A percentile compares a stretch with the other conserved stretches of the same genome.
Evolutionary conservation across 2,329 filamentous ascomycete genomes (phyloP).

Genomic region (Fusarium sp.): DNA sequence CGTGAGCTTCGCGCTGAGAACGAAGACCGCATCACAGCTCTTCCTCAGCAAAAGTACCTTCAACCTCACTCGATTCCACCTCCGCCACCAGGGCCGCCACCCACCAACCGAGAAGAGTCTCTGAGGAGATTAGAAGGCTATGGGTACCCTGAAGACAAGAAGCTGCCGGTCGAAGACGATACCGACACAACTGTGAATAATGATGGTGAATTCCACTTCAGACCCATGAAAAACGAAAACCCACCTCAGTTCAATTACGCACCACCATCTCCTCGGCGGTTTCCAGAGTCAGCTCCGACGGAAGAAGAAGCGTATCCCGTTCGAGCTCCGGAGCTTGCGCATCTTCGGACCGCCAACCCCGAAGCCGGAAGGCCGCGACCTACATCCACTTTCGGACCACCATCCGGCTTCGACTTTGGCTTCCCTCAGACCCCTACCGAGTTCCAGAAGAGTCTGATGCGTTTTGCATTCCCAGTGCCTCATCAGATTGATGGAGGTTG

Average conservation of each 20-base stretch:
- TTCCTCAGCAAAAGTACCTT: slow-evolving; percentile 75
- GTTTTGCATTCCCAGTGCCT: slow-evolving; percentile 82
- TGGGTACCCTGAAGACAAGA: slow-evolving; percentile 58
- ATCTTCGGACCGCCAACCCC: slow-evolving; percentile 61
- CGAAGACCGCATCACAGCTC: slow-evolving; percentile 84
- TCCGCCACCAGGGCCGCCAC: slow-evolving; percentile 47
- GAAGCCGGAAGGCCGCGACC: slow-evolving; percentile 54
- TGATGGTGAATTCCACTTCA: slow-evolving; percentile 66
- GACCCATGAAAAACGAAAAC: slow-evolving; percentile 61
- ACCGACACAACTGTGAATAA: slow-evolving; percentile 40
- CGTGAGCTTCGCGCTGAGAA: slow-evolving; percentile 82
- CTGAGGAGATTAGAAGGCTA: slow-evolving; percentile 62
- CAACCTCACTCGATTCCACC: slow-evolving; percentile 60
- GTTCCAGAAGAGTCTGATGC: slow-evolving; percentile 89
- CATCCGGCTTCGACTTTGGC: slow-evolving; percentile 78
- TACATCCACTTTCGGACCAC: slow-evolving; percentile 68
- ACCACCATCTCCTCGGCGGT: slow-evolving; percentile 57
- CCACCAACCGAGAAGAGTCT: slow-evolving; percentile 56
- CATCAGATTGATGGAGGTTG: slow-evolving; percentile 80
- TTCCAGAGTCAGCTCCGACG: slow-evolving; percentile 32
- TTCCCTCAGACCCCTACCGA: slow-evolving; percentile 87
- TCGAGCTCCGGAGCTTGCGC: slow-evolving; percentile 65
- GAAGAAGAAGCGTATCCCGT: slow-evolving; percentile 47
- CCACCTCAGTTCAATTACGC: slow-evolving; percentile 70
- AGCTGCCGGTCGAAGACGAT: slow-evolving; percentile 42